Evolutionary conservation across 192 early-diverging fungal species (phyloP).

Genomic region (Cetraspora pellucida): DNA sequence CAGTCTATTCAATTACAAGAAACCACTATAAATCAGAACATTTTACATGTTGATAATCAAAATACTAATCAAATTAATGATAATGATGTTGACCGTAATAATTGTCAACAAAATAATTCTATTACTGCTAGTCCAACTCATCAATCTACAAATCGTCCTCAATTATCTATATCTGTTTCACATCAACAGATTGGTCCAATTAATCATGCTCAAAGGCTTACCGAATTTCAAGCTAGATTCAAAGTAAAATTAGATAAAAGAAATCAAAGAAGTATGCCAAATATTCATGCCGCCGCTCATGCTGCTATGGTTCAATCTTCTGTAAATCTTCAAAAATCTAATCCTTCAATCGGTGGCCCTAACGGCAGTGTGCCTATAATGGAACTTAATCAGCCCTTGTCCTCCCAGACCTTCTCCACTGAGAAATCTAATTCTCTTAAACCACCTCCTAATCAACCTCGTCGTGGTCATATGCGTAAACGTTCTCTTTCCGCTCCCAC

Average conservation of each 20-base stretch:
- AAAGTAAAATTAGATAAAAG: slow-evolving; percentile 29
- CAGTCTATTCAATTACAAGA: neutral
- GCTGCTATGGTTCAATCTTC: slow-evolving; percentile 3
- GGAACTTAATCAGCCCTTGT: neutral
- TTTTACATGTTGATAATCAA: slow-evolving; percentile 3
- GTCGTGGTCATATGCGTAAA: slow-evolving; percentile 35
- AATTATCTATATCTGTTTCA: slow-evolving; percentile 8
- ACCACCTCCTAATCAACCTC: neutral
- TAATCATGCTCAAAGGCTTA: slow-evolving; percentile 33
- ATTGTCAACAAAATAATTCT: slow-evolving; percentile 9
- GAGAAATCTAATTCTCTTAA: slow-evolving; percentile 13
- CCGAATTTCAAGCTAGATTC: slow-evolving; percentile 26
- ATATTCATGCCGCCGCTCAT: slow-evolving; percentile 23
- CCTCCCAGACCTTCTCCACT: slow-evolving; percentile 14
- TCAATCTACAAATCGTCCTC: neutral
- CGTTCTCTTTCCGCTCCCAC: slow-evolving; percentile 31
- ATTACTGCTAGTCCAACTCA: slow-evolving; percentile 3
- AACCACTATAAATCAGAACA: neutral
- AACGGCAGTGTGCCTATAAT: neutral
- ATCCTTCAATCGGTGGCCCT: neutral
- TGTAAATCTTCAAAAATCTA: neutral
- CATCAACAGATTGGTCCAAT: slow-evolving; percentile 9
- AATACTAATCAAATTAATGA: neutral
- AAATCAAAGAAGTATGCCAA: slow-evolving; percentile 29
- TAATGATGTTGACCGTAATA: slow-evolving; percentile 13